These are phyloP conservation scores for Lentinula novae-zelandiae DNA, from an alignment of 1,284 basidiomycete species.

Conservation along the genomic window DNA sequence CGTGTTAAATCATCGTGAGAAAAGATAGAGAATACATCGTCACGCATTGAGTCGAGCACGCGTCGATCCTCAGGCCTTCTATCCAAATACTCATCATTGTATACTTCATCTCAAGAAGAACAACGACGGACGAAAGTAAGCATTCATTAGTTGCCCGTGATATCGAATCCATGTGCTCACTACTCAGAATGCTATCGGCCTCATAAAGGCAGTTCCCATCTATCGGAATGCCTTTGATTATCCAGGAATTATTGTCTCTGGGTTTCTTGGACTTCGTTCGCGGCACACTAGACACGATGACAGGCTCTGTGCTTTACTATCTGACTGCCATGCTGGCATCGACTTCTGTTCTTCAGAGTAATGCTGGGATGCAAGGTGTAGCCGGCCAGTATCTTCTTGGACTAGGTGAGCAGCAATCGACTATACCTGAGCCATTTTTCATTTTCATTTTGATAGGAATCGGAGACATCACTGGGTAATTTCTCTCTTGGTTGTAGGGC, in stretches of 20 bases:
- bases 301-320: slow-evolving; percentile 31
- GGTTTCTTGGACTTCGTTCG: slow-evolving; percentile 32
- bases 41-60: not conserved
- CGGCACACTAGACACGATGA: slow-evolving; percentile 31
- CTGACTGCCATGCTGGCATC: slow-evolving; percentile 39
- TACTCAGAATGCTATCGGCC: not conserved
- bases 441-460: slow-evolving; percentile 41
- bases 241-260: slow-evolving; percentile 28
- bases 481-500: slow-evolving; percentile 7
- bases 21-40: not conserved
- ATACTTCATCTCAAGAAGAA: not conserved
- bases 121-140: not conserved
- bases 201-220: not conserved
- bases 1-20: not conserved
- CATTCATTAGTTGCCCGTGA: not conserved
- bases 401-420: slow-evolving; percentile 38
- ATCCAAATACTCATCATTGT: not conserved
- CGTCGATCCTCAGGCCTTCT: not conserved
- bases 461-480: slow-evolving; percentile 75
- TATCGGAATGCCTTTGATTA: slow-evolving; percentile 29
- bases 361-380: slow-evolving; percentile 22
- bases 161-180: not conserved
- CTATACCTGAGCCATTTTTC: not conserved
- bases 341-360: slow-evolving; percentile 23
- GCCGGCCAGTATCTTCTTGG: slow-evolving; percentile 52